These are phyloP conservation scores for Acanthamoeba sp. DNA, from an alignment of 208 protist genomes.

Conservation along the genomic window DNA sequence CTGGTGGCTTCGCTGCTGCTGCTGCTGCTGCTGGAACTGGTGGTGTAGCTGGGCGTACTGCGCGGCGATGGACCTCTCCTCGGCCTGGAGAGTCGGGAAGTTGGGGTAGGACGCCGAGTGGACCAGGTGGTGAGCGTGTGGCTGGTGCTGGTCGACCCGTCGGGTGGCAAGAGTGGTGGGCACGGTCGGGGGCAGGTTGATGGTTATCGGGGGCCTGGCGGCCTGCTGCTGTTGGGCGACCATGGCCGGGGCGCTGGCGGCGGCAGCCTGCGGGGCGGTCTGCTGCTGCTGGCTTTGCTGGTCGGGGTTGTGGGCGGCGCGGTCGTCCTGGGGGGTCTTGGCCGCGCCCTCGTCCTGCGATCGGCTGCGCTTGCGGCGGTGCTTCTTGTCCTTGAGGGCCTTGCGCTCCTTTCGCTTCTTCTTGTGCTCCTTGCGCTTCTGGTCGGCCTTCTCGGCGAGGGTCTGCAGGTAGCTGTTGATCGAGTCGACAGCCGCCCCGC, in stretches of 20 bases:
- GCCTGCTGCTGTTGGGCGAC: not conserved
- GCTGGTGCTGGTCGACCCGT: not conserved
- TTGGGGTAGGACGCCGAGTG: not conserved
- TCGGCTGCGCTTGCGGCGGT: slow-evolving; percentile 2
- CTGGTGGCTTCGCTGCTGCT: too few species aligned
- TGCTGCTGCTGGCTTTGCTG: not conserved
- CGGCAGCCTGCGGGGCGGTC: not conserved
- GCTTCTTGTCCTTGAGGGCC: slow-evolving; percentile 21
- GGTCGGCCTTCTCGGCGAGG: slow-evolving; percentile 1
- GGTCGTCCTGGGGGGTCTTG: too few species aligned
- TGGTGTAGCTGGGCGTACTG: too few species aligned
- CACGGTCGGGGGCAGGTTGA: not conserved
- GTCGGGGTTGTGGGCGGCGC: too few species aligned
- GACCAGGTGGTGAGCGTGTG: not conserved
- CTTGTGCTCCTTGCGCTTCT: slow-evolving; percentile 15
- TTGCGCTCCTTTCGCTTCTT: not conserved
- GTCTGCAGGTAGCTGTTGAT: slow-evolving; percentile 11
- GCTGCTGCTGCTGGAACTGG: too few species aligned
- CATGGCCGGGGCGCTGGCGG: not conserved
- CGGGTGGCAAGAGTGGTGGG: not conserved
- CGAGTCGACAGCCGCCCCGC: not conserved
- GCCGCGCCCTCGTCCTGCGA: not conserved
- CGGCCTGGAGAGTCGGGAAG: not conserved
- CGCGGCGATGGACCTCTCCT: not conserved
- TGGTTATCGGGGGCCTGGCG: not conserved